Evolutionary conservation across 2,329 filamentous ascomycete genomes (phyloP), one percentile per base, ranked within the genome.

Genomic region (Beauveria caledonica): DNA sequence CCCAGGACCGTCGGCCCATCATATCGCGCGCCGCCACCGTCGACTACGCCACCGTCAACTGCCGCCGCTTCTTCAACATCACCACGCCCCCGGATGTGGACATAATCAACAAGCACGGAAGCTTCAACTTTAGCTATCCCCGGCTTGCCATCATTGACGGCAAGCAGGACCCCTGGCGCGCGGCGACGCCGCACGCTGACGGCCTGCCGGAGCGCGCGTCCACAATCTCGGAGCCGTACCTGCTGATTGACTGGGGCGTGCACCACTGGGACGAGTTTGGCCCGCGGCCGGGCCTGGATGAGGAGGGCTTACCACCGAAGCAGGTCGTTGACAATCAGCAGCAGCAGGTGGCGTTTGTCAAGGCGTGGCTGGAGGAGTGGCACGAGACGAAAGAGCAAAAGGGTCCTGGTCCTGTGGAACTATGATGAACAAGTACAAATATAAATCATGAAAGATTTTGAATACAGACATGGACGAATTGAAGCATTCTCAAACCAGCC

Each of bases 201-300:
- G 81, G 77, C 1, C 80, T 85, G 0, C 76, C 79, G 0, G 73
- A 77, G 33, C 77, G 88, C 21, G 72, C 76, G 15, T 88, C 81
- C 49, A 89, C 88, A 0, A 73, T 76, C 0, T 80, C 78, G 52
- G 81, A 92, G 74, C 90, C 90, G 0, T 89, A 87, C 64, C 78
- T 90, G n/a, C 69, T 93, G 50, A 90, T 95, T 50, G 75, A 79
- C 3, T 81, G 81, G n/a, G 89, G 84, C 0, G 88, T 92, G 21
- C 90, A 95, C 71, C 89, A 93, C 69, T 94, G 88, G 87, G 88
- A 90, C 65, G 86, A 88, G 74, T 87, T 88, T 64, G 85, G 86
- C 1, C 66, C 88, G n/a, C 54, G 49, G 0, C 66, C 66, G 1
- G 83, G 86, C 54, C 71, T 76, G 1, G 86, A 86, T 61, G 78